Percentiles rank a stretch among this genome's conserved stretches.
Evolutionary conservation across 306 rosid genomes (phyloP).

Genomic region (Vachellia collinsii): DNA sequence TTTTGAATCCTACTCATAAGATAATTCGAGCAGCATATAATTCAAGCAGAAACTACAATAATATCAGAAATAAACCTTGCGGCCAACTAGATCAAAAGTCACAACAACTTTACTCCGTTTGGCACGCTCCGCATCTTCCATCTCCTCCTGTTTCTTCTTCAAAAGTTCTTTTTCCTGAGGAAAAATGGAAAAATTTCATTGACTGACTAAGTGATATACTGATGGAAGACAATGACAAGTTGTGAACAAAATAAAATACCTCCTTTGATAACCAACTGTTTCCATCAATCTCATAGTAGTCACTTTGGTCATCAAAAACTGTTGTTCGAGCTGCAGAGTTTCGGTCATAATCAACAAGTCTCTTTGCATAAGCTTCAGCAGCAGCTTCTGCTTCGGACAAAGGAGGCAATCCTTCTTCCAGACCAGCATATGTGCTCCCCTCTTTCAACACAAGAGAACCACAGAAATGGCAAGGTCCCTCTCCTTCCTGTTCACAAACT

Average conservation of each 20-base stretch:
- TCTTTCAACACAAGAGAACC: slow-evolving; percentile 89
- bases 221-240: background rate
- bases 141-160: slow-evolving; percentile 82
- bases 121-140: slow-evolving; percentile 88
- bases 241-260: slow-evolving; percentile 48
- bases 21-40: slow-evolving; percentile 9
- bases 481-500: slow-evolving; percentile 98
- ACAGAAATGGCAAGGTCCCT: slow-evolving; percentile 93
- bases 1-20: background rate
- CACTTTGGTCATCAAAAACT: slow-evolving; percentile 97
- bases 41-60: slow-evolving; percentile 17
- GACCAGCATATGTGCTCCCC: slow-evolving; percentile 89
- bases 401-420: slow-evolving; percentile 70
- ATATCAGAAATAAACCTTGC: slow-evolving; percentile 64
- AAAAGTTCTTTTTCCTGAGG: slow-evolving; percentile 86
- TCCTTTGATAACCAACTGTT: slow-evolving; percentile 90
- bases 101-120: slow-evolving; percentile 82
- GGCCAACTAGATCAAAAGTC: slow-evolving; percentile 95
- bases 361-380: slow-evolving; percentile 94
- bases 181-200: slow-evolving; percentile 12
- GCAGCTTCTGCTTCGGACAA: slow-evolving; percentile 73
- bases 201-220: background rate
- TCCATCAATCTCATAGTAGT: slow-evolving; percentile 94
- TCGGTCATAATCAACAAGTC: slow-evolving; percentile 90
- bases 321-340: slow-evolving; percentile 94